phyloP scores from a whole-genome alignment of 2,329 filamentous ascomycete genomes.

The Pseudogymnoascus sp. region DNA sequence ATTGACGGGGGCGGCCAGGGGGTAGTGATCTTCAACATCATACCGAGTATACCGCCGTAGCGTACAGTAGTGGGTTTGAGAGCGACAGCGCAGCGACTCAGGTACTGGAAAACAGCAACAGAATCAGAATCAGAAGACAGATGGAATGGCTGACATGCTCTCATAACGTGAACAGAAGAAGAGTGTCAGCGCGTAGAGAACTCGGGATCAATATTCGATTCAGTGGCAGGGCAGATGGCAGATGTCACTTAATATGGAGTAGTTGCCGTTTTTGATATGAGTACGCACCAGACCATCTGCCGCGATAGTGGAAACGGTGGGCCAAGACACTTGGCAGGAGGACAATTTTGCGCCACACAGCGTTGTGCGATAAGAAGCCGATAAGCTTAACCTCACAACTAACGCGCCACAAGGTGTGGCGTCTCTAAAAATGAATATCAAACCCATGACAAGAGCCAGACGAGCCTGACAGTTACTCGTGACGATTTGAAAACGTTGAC shows the following conservation, averaged over 20 bases:
- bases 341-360: neutral
- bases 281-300: neutral
- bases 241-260: neutral
- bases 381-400: slow-evolving; percentile 1
- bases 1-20: neutral
- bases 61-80: neutral
- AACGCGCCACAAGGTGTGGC: neutral
- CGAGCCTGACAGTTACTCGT: neutral
- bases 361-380: neutral
- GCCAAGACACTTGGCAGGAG: slow-evolving; percentile 7
- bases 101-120: neutral
- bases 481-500: neutral
- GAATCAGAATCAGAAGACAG: neutral
- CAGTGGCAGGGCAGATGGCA: too few species aligned
- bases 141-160: neutral
- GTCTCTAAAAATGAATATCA: slow-evolving; percentile 4
- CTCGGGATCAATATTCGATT: neutral
- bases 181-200: neutral
- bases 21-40: neutral
- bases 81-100: neutral
- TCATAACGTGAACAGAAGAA: neutral
- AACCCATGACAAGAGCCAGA: neutral
- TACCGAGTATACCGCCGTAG: slow-evolving; percentile 1
- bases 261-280: neutral
- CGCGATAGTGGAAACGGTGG: neutral